Base-by-base conservation (phyloP, 2,329 filamentous ascomycete species). In the Dendryphion nanum region DNA sequence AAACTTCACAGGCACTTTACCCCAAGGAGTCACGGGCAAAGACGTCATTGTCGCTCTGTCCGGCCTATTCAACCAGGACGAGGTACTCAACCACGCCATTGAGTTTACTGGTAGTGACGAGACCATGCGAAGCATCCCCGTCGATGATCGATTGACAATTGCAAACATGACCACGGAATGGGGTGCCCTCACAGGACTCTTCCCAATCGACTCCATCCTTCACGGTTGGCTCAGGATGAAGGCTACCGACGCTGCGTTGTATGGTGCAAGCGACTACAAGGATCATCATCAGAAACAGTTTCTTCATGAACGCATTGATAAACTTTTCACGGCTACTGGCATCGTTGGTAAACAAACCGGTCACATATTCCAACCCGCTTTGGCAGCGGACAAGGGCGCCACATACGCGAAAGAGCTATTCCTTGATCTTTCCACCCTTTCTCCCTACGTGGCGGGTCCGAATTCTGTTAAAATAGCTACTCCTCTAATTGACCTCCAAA, bases 1-100 rank as follows among this genome's bases (percentile, higher is more conserved):
- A 17, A 90, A 79, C 0, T 74, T 97, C 8, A 86, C 77, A 0
- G 90, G 89, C 5, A 66, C 79, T 1, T 70, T 95, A 5, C 90
- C 88, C 0, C 70, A 72, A 1, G 90, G 90, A 8, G 89, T 95
- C 1, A 89, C 85, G 0, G 91, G 89, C 19, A 97, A 98, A 67
- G 93, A 97, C 63, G 86, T 95, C 10, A 97, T 97, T 49, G 79
- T 96, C 18, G 87, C 89, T 1, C 76, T 97, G 1, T 94, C 88
- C 51, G 87, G 86, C 1, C 69, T 95, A 0, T 94, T 97, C 72
- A 86, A 86, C 67, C 81, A 85, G 37, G 85, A 89, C 51, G 88
- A 95, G 30, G 91, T 96, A 0, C 75, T 96, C 12, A 97, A 97
- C 68, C 89, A 95, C 59, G 82, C 82, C 4, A 83, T 97, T 43